These are phyloP conservation scores for Magnolia changhungtana DNA, from an alignment of 164 flowering plant genomes.

Conservation along the genomic window DNA sequence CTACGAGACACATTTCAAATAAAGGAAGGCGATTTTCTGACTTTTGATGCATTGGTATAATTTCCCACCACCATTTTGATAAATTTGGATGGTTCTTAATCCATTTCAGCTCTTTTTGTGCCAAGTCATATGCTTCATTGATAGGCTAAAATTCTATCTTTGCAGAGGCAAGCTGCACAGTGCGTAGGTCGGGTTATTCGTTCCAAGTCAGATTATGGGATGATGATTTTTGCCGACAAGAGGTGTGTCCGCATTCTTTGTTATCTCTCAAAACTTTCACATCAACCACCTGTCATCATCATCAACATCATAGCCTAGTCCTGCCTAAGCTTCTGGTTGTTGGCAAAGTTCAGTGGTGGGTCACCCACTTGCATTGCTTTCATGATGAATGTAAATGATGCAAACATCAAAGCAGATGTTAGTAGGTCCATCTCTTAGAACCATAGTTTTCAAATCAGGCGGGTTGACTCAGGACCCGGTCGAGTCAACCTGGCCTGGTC, in stretches of 20 bases:
- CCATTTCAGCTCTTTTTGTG: background rate
- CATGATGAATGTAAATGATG: no score
- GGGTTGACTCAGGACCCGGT: no score
- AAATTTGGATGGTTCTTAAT: background rate
- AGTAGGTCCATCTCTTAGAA: no score
- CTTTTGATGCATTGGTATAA: slow-evolving; percentile 97
- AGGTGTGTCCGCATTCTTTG: slow-evolving; percentile 40
- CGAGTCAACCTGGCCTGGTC: no score
- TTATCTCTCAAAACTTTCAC: background rate
- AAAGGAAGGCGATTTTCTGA: slow-evolving; percentile 97
- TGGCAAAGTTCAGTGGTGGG: background rate
- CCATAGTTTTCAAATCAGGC: no score
- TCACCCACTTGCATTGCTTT: no score
- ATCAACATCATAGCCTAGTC: background rate
- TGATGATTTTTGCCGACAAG: slow-evolving; percentile 99
- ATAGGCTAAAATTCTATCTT: slow-evolving; percentile 6
- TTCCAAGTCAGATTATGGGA: slow-evolving; percentile 97
- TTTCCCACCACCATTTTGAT: background rate
- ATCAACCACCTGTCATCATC: background rate
- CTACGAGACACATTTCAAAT: slow-evolving; percentile 96
- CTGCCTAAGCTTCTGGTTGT: background rate
- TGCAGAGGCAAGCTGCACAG: slow-evolving; percentile 99
- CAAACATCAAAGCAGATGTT: no score
- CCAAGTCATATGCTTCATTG: background rate
- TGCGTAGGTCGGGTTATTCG: slow-evolving; percentile 98